A percentile compares a stretch with the other conserved stretches of the same genome.
Conservation (phyloP, 305 asterid genomes). For the Solanum hybrid region DNA sequence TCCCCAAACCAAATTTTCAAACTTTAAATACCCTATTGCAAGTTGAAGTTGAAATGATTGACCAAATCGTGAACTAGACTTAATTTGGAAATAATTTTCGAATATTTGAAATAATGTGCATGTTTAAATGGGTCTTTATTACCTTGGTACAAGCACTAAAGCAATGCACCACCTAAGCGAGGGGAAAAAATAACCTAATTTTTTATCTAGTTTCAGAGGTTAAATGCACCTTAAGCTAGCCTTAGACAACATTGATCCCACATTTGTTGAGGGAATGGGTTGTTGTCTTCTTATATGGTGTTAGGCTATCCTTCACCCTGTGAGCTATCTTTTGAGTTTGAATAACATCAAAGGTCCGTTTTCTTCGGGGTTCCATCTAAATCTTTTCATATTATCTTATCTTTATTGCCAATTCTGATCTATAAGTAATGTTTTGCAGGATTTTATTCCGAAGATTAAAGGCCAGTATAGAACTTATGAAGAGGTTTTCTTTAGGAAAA, state of each 20-base stretch:
- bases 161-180: not conserved
- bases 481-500: conserved; percentile 53
- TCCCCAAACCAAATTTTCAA: not conserved
- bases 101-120: not conserved
- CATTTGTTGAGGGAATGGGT: not conserved
- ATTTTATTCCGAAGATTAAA: conserved; percentile 52
- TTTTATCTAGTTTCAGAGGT: not conserved
- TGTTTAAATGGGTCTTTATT: not conserved
- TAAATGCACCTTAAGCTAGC: not conserved
- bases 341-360: not conserved
- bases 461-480: conserved; percentile 54
- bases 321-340: not conserved
- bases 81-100: not conserved
- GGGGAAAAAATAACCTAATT: not conserved
- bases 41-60: not conserved
- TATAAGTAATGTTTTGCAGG: conserved; percentile 34
- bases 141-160: not conserved
- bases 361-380: not conserved
- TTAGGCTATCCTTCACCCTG: not conserved
- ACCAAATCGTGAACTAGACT: not conserved
- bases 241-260: not conserved
- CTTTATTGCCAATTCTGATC: not conserved
- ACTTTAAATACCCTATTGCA: not conserved
- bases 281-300: not conserved
- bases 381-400: not conserved